A percentile compares a stretch with the other conserved stretches of the same genome.
phyloP scores from a whole-genome alignment of 495 filamentous ascomycete species.

The Xylaria bambusicola region DNA sequence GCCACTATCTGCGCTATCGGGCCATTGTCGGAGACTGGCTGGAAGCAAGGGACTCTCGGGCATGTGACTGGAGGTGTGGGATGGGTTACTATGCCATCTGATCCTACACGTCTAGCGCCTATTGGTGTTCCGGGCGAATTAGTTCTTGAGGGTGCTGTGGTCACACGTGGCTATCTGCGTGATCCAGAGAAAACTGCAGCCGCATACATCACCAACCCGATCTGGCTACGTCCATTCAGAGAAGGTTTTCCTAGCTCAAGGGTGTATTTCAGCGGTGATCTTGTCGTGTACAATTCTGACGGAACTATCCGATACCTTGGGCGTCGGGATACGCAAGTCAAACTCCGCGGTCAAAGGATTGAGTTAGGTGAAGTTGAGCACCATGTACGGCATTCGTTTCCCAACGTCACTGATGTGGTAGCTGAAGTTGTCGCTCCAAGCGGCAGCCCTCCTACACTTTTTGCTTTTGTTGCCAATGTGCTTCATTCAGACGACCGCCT shows the following conservation, averaged over 20 bases:
- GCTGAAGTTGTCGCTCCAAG: slow-evolving; percentile 2
- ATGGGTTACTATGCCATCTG: slow-evolving; percentile 54
- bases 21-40: slow-evolving; percentile 40
- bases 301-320: slow-evolving; percentile 17
- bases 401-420: neutral
- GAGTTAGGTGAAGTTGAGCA: slow-evolving; percentile 31
- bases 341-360: slow-evolving; percentile 28
- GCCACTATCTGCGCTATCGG: neutral
- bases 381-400: slow-evolving; percentile 4
- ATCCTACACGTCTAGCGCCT: slow-evolving; percentile 48
- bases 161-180: slow-evolving; percentile 39
- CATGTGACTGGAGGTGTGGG: slow-evolving; percentile 39
- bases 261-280: slow-evolving; percentile 53
- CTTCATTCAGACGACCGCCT: neutral
- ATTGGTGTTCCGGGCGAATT: slow-evolving; percentile 43
- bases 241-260: slow-evolving; percentile 13
- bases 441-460: neutral
- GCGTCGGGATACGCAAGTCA: slow-evolving; percentile 28
- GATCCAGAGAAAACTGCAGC: slow-evolving; percentile 31
- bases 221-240: slow-evolving; percentile 34
- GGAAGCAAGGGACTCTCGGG: slow-evolving; percentile 20
- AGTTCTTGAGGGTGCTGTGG: slow-evolving; percentile 35
- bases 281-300: slow-evolving; percentile 28
- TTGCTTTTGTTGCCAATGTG: neutral
- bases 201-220: slow-evolving; percentile 38